phyloP scores from a whole-genome alignment of 2,329 filamentous ascomycete genomes.

The Hymenoscyphus infarciens region DNA sequence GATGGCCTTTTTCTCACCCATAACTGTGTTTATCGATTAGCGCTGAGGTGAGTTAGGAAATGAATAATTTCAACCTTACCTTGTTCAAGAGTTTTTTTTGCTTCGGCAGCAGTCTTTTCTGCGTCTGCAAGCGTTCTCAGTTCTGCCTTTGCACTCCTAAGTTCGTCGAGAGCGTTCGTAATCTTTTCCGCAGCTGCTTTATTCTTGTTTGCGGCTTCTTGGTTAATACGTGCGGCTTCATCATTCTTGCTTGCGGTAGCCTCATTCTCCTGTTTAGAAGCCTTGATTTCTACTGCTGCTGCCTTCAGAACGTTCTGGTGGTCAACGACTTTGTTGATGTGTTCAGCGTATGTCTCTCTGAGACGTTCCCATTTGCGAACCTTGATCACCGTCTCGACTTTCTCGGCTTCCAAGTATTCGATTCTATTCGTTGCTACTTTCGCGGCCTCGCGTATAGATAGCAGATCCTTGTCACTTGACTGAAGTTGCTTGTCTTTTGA shows the following conservation, averaged over 20 bases:
- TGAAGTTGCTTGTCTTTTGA: background rate
- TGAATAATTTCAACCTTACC: background rate
- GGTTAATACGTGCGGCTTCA: background rate
- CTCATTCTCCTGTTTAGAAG: background rate
- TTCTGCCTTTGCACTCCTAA: slow-evolving; percentile 8
- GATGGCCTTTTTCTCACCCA: background rate
- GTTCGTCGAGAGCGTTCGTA: background rate
- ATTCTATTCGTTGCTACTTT: slow-evolving; percentile 14
- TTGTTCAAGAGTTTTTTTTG: background rate
- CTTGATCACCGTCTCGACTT: slow-evolving; percentile 21
- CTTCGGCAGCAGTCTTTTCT: slow-evolving; percentile 2
- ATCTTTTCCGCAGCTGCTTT: background rate
- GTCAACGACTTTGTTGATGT: slow-evolving; percentile 35
- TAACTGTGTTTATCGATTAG: too few species aligned
- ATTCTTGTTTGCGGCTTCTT: background rate
- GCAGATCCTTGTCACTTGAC: background rate
- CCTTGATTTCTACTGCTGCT: slow-evolving; percentile 15
- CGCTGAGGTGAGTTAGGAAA: background rate
- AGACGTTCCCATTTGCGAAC: slow-evolving; percentile 28
- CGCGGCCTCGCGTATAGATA: slow-evolving; percentile 9
- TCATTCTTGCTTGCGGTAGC: background rate
- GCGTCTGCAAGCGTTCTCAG: background rate
- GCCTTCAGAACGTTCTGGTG: slow-evolving; percentile 26
- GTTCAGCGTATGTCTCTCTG: slow-evolving; percentile 30
- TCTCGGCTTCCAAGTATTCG: slow-evolving; percentile 18